Evolutionary conservation across 768 basidiomycete genomes (phyloP).

Genomic region (Psilocybe cubensis): DNA sequence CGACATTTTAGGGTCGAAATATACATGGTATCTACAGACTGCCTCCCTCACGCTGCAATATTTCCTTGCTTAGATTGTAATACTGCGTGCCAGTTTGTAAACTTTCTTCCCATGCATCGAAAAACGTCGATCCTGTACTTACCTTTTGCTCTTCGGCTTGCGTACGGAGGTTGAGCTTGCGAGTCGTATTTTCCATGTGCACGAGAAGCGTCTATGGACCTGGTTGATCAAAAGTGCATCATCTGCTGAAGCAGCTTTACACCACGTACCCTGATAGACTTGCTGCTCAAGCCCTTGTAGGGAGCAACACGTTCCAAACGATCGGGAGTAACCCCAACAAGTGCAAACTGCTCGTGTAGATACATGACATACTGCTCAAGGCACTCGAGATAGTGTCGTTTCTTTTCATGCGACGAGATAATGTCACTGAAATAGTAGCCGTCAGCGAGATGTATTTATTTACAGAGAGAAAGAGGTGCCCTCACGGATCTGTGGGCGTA

Average conservation of each 20-base stretch:
- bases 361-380: conserved; percentile 72
- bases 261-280: conserved; percentile 60
- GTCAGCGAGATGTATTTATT: too few relatives aligned
- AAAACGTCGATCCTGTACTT: background rate
- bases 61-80: background rate
- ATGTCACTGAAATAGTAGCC: conserved; percentile 49
- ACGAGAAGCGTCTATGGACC: conserved; percentile 61
- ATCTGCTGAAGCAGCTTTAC: background rate
- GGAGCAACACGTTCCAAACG: conserved; percentile 52
- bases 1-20: too few relatives aligned
- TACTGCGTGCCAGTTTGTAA: background rate
- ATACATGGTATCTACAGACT: background rate
- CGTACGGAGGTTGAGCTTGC: conserved; percentile 52
- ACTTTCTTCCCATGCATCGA: background rate
- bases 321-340: conserved; percentile 49
- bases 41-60: background rate
- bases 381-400: conserved; percentile 73
- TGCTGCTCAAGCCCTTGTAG: conserved; percentile 60
- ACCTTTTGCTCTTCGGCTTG: conserved; percentile 62
- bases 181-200: conserved; percentile 64
- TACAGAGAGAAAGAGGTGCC: too few relatives aligned
- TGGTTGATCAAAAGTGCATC: background rate
- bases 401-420: conserved; percentile 83
- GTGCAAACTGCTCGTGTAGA: conserved; percentile 62
- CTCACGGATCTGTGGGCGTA: conserved; percentile 64